These are phyloP conservation scores for Pulveroboletus frians DNA, from an alignment of 768 basidiomycete genomes.

Conservation along the genomic window DNA sequence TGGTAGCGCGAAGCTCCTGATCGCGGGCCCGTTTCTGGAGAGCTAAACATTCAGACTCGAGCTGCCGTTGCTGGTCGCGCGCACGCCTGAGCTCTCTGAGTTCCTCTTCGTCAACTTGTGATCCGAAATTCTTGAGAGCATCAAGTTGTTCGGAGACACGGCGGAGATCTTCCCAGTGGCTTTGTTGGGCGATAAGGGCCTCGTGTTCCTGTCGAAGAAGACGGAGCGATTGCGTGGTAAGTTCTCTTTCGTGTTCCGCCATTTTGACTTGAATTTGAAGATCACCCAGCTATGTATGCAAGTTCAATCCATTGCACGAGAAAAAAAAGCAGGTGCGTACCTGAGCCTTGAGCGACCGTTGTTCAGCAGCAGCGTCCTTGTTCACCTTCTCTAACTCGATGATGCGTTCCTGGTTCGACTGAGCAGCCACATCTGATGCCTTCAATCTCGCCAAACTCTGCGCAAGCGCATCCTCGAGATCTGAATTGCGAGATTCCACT, in stretches of 20 bases:
- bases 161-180: conserved; percentile 74
- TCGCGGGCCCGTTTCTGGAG: conserved; percentile 74
- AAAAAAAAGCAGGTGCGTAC: conserved; percentile 34
- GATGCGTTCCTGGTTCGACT: conserved; percentile 57
- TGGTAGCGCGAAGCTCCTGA: conserved; percentile 55
- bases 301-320: background rate
- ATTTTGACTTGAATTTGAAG: conserved; percentile 56
- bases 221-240: conserved; percentile 44
- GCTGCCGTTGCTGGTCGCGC: conserved; percentile 51
- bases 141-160: conserved; percentile 72
- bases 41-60: conserved; percentile 63
- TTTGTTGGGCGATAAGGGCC: conserved; percentile 53
- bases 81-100: conserved; percentile 61
- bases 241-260: conserved; percentile 59
- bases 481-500: conserved; percentile 47
- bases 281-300: conserved; percentile 46
- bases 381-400: conserved; percentile 57
- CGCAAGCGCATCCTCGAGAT: conserved; percentile 69
- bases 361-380: conserved; percentile 51
- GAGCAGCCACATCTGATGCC: conserved; percentile 62
- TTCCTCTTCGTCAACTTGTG: conserved; percentile 66
- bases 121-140: conserved; percentile 53
- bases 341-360: conserved; percentile 52
- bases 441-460: conserved; percentile 69
- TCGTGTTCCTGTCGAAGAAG: conserved; percentile 59